Evolutionary conservation across 1,284 basidiomycete genomes (phyloP).

Genomic region (Polyporus tsugae): DNA sequence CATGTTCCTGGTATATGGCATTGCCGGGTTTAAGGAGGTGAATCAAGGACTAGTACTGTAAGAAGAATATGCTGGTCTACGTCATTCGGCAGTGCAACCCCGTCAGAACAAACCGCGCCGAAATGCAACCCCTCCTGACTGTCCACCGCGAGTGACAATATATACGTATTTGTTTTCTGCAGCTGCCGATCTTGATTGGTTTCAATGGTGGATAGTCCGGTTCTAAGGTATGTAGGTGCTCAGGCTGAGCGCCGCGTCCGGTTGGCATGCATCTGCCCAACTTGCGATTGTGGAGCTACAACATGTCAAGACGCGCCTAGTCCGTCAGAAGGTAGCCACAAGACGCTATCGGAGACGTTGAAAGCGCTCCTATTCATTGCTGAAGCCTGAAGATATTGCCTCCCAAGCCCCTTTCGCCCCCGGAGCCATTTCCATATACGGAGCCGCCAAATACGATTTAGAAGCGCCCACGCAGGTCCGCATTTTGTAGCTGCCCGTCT

Average conservation of each 20-base stretch:
- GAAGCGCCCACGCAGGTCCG: background rate
- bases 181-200: background rate
- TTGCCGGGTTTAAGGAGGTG: constrained; percentile 1
- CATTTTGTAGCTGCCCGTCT: background rate
- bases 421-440: background rate
- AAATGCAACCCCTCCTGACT: background rate
- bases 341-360: background rate
- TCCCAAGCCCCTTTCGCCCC: constrained; percentile 4
- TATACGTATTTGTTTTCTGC: background rate
- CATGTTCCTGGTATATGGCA: background rate
- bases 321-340: background rate
- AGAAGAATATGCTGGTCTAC: background rate
- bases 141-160: background rate
- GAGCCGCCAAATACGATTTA: background rate
- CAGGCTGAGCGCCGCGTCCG: no score
- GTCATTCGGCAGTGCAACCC: background rate
- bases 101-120: background rate
- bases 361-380: background rate
- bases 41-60: background rate
- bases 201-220: background rate
- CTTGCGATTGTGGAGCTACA: background rate
- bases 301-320: background rate
- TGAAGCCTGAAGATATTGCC: no score
- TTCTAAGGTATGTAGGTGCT: background rate
- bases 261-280: background rate